These are phyloP conservation scores for Wickerhamomyces subpelliculosus DNA, from an alignment of 805 yeast species.

Conservation along the genomic window DNA sequence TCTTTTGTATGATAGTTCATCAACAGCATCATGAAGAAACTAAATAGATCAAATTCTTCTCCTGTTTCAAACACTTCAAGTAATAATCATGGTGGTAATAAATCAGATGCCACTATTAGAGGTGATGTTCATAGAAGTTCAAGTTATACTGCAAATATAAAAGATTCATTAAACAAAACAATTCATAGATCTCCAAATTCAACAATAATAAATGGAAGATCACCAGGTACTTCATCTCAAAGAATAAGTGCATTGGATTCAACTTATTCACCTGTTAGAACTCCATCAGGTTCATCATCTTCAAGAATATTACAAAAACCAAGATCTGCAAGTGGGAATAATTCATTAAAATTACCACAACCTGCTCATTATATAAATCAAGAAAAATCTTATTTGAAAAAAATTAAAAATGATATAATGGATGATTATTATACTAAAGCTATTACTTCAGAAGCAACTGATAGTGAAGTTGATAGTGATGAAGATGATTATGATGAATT, in stretches of 20 bases:
- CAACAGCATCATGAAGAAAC: constrained; percentile 4
- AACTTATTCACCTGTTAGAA: constrained; percentile 19
- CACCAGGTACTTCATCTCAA: constrained; percentile 11
- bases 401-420: constrained; percentile 49
- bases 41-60: constrained; percentile 12
- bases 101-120: constrained; percentile 2
- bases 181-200: constrained; percentile 12
- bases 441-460: constrained; percentile 37
- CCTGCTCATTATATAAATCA: constrained; percentile 36
- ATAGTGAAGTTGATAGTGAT: constrained; percentile 23
- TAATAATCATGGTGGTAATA: background rate
- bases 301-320: constrained; percentile 9
- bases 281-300: constrained; percentile 17
- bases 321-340: constrained; percentile 11
- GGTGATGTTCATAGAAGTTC: constrained; percentile 7
- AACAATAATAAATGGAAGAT: constrained; percentile 9
- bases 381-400: constrained; percentile 58
- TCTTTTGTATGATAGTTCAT: constrained; percentile 1
- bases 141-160: constrained; percentile 2
- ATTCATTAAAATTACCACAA: constrained; percentile 20
- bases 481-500: constrained; percentile 26
- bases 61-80: constrained; percentile 5
- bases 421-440: constrained; percentile 74
- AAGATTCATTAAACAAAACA: constrained; percentile 1
- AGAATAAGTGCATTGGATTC: constrained; percentile 15